These are phyloP conservation scores for Linnemannia exigua DNA, from an alignment of 192 early-diverging fungal genomes.

Conservation along the genomic window DNA sequence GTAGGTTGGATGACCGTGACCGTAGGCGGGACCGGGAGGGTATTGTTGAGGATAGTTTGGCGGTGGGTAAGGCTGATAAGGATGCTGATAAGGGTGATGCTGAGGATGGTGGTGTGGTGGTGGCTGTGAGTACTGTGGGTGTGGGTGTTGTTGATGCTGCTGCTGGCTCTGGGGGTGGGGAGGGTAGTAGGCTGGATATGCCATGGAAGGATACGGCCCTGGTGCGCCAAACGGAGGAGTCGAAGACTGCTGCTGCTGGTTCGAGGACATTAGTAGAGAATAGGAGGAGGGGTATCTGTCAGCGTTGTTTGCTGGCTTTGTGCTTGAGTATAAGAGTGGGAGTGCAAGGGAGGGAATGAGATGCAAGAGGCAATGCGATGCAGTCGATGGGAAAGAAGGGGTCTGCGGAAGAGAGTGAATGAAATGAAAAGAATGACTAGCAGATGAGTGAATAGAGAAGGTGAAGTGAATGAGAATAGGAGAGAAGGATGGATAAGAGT, in stretches of 20 bases:
- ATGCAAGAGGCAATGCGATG: neutral
- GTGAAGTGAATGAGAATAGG: neutral
- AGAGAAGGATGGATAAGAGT: neutral
- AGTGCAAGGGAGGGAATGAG: neutral
- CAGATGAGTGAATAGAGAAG: neutral
- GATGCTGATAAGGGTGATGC: neutral
- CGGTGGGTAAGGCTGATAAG: neutral
- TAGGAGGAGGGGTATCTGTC: neutral
- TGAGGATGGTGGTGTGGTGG: neutral
- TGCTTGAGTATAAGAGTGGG: too few species aligned
- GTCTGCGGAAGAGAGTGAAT: conserved; percentile 1
- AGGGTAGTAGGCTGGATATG: neutral
- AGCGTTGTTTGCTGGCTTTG: neutral
- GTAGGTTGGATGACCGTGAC: conserved; percentile 9
- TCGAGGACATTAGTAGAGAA: neutral
- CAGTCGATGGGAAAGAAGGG: too few species aligned
- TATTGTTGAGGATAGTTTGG: conserved; percentile 5
- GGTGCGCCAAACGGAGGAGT: neutral
- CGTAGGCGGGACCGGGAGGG: neutral
- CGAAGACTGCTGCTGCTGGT: neutral
- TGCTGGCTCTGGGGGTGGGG: neutral
- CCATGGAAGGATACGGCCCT: neutral
- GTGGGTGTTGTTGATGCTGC: neutral
- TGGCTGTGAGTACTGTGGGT: neutral
- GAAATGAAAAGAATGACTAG: neutral